Conservation (phyloP, 257 asterid species). For the Echium plantagineum region DNA sequence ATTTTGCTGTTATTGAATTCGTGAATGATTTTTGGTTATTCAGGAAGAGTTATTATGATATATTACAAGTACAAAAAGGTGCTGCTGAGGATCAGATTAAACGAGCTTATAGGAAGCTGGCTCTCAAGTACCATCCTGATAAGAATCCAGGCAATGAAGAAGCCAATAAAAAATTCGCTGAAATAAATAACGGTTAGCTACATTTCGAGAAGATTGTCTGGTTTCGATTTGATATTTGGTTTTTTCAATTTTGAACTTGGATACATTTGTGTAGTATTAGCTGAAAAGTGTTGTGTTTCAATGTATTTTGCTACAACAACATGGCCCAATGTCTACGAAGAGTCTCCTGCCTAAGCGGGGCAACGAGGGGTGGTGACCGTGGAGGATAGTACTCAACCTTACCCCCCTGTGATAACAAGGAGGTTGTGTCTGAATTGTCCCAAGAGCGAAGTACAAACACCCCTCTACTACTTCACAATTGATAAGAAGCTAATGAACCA, state of each 20-base stretch:
- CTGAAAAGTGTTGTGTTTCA: too few species aligned
- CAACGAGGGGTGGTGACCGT: too few species aligned
- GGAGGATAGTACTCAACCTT: constrained; percentile 13
- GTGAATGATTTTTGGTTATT: background rate
- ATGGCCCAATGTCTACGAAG: too few species aligned
- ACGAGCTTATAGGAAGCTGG: constrained; percentile 87
- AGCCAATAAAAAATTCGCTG: constrained; percentile 86
- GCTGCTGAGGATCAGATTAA: constrained; percentile 90
- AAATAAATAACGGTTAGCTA: constrained; percentile 66
- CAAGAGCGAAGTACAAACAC: too few species aligned
- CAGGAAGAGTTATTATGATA: constrained; percentile 86
- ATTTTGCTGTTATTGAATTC: too few species aligned
- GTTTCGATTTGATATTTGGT: too few species aligned
- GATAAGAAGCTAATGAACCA: too few species aligned
- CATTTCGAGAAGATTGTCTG: background rate
- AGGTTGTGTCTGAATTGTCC: too few species aligned
- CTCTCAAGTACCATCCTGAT: constrained; percentile 88
- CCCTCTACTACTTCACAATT: background rate
- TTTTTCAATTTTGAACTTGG: background rate
- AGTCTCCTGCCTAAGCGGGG: too few species aligned
- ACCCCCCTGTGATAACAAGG: background rate
- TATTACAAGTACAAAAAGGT: constrained; percentile 61
- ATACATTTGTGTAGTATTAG: too few species aligned
- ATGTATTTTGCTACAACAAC: too few species aligned
- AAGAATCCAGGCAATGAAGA: constrained; percentile 88